Base-by-base conservation (phyloP, 768 basidiomycete genomes). In the Crepidotus variabilis region DNA sequence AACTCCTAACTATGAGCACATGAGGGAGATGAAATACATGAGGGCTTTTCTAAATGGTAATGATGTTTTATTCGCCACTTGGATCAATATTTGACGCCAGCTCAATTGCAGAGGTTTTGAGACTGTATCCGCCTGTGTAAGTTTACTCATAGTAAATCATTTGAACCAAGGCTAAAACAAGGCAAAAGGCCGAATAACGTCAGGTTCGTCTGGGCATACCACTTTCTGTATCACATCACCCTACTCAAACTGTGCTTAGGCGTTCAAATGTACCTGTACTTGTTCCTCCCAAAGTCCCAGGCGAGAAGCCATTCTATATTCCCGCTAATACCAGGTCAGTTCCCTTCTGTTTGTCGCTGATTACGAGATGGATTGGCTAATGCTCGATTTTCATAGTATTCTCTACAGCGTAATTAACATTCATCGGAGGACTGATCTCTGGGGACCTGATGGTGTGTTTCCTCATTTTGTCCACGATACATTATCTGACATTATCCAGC, bases 361-460 rank as follows among this genome's bases (percentile, higher is more conserved):
- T 52, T 34, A 22, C 2, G 14, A 33, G 33, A n/a, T n/a, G n/a
- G n/a, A n/a, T n/a, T n/a, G n/a, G n/a, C n/a, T 55, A n/a, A 48
- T 45, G 2, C 4, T 32, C 6, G 50, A 32, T 11, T 10, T 23
- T n/a, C n/a, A n/a, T 34, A 34, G 22, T 57, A 78, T 77, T 52
- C 57, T 61, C 14, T 71, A 71, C 52, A 66, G 69, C 46, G 69
- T 75, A 10, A 67, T 79, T 65, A 59, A 69, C 58, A 75, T 73
- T 66, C 74, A 76, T 47, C 65, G 72, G 16, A 71, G 81, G 21
- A 73, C 69, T 36, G 81, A 82, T 54, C 72, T 83, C 4, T 85
- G 83, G 83, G 83, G 84, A 7, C 75, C 82, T 1, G 83, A 84
- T 62, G 84, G 84, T 82, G 56, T 56, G 1, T 35, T 47, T 4